These are phyloP conservation scores for Harringtonia lauricola DNA, from an alignment of 2,329 filamentous ascomycete species.

Conservation along the genomic window DNA sequence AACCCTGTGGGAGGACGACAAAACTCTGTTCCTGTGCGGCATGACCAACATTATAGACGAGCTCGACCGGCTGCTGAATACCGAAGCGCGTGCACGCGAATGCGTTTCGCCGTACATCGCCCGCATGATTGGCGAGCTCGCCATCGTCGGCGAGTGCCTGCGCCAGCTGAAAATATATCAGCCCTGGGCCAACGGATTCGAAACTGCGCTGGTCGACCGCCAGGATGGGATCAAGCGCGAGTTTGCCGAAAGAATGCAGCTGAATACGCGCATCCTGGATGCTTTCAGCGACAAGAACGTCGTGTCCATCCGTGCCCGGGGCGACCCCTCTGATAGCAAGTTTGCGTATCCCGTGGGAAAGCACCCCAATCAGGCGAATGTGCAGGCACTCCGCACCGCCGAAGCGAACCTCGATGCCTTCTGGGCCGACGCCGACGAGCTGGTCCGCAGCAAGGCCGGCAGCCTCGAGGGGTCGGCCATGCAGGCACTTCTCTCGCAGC, in stretches of 20 bases:
- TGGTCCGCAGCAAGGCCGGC: conserved; percentile 11
- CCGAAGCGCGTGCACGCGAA: conserved; percentile 21
- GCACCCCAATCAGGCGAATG: conserved; percentile 31
- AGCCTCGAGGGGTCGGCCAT: conserved; percentile 17
- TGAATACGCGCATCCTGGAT: conserved; percentile 8
- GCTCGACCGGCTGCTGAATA: conserved; percentile 30
- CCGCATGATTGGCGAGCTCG: conserved; percentile 29
- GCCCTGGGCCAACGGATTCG: conserved; percentile 34
- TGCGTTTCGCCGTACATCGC: conserved; percentile 27
- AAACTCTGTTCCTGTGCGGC: background rate
- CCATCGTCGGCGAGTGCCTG: conserved; percentile 31
- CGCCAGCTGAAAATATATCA: conserved; percentile 34
- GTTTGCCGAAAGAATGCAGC: conserved; percentile 9
- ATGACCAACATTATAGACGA: conserved; percentile 28
- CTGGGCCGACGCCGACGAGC: conserved; percentile 26
- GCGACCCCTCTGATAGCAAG: conserved; percentile 22
- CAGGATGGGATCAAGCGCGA: conserved; percentile 17
- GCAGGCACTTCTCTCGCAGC: conserved; percentile 18
- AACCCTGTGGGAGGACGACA: conserved; percentile 25
- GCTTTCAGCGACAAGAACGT: conserved; percentile 12
- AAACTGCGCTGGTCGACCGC: conserved; percentile 15
- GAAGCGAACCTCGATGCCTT: conserved; percentile 36
- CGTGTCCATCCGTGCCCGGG: conserved; percentile 11
- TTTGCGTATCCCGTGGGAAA: conserved; percentile 34
- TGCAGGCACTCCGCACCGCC: conserved; percentile 30